Conservation (phyloP, 306 rosid species). For the Biancaea sappan region DNA sequence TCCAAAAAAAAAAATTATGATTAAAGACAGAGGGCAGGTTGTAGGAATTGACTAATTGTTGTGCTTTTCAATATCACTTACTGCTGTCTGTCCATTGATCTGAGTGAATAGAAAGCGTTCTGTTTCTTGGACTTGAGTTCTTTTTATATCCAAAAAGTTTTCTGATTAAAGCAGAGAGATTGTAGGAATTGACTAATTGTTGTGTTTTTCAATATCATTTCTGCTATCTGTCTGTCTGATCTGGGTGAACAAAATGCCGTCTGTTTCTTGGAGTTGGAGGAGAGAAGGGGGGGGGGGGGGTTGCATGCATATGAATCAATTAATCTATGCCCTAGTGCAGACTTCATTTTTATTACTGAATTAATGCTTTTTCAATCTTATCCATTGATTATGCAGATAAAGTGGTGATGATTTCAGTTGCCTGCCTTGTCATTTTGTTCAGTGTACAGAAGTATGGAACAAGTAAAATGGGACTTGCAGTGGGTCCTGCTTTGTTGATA, state of each 20-base stretch:
- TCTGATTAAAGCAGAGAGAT: no score
- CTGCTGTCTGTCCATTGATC: no score
- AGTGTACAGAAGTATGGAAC: constrained; percentile 96
- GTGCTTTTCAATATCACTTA: no score
- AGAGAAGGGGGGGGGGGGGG: no score
- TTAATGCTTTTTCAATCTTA: constrained; percentile 19
- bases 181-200: constrained; percentile 14
- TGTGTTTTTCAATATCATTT: not conserved
- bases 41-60: no score
- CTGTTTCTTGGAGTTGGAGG: not conserved
- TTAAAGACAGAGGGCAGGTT: not conserved
- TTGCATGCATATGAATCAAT: not conserved
- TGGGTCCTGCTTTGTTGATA: constrained; percentile 93
- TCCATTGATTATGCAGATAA: constrained; percentile 64
- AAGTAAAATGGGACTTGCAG: constrained; percentile 91
- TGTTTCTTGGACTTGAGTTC: no score
- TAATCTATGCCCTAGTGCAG: not conserved
- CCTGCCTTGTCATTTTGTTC: constrained; percentile 82
- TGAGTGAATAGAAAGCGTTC: no score
- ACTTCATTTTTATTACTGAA: constrained; percentile 20
- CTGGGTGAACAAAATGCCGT: not conserved
- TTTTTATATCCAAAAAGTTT: no score
- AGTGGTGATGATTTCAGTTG: constrained; percentile 89
- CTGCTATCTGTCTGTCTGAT: not conserved
- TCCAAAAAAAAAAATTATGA: no score